Evolutionary conservation across 352 stramenopile genomes (phyloP).

Genomic region (Phytophthora pseudosyringae): DNA sequence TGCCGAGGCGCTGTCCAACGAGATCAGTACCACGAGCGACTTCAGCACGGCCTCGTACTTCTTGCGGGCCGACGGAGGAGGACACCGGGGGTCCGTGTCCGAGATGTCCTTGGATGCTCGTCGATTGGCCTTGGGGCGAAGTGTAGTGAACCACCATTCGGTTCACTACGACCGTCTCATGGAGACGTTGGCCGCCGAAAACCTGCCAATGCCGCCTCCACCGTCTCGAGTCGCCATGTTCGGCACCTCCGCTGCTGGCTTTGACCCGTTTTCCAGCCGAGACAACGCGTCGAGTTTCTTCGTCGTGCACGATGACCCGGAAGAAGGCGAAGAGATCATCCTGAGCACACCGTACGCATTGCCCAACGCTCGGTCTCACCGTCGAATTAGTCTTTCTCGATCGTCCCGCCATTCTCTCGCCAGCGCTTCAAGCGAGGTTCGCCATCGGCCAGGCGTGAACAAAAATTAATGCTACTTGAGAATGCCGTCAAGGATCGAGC

Average conservation of each 20-base stretch:
- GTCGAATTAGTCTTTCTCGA: slow-evolving; percentile 11
- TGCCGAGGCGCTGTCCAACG: slow-evolving; percentile 45
- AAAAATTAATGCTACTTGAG: no score
- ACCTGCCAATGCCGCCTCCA: slow-evolving; percentile 50
- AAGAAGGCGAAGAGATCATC: slow-evolving; percentile 38
- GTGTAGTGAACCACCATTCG: slow-evolving; percentile 75
- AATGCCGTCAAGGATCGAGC: no score
- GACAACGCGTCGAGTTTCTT: slow-evolving; percentile 61
- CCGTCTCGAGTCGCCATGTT: slow-evolving; percentile 77
- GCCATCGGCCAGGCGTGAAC: not conserved
- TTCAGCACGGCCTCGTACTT: slow-evolving; percentile 70
- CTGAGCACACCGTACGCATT: slow-evolving; percentile 1
- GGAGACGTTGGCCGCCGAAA: slow-evolving; percentile 37
- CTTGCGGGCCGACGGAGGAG: slow-evolving; percentile 41
- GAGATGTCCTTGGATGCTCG: slow-evolving; percentile 51
- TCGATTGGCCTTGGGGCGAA: slow-evolving; percentile 48
- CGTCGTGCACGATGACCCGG: slow-evolving; percentile 49
- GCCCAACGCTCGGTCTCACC: slow-evolving; percentile 1
- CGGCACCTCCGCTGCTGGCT: slow-evolving; percentile 47
- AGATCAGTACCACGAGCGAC: slow-evolving; percentile 56
- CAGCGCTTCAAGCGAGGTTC: slow-evolving; percentile 3
- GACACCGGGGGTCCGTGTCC: slow-evolving; percentile 30
- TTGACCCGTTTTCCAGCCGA: slow-evolving; percentile 55
- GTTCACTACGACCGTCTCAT: slow-evolving; percentile 62
- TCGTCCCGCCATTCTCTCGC: slow-evolving; percentile 3